Percentiles rank a stretch among this genome's conserved stretches.
phyloP scores from a whole-genome alignment of 441 rosid species.

The Pelargonium citronellum region DNA sequence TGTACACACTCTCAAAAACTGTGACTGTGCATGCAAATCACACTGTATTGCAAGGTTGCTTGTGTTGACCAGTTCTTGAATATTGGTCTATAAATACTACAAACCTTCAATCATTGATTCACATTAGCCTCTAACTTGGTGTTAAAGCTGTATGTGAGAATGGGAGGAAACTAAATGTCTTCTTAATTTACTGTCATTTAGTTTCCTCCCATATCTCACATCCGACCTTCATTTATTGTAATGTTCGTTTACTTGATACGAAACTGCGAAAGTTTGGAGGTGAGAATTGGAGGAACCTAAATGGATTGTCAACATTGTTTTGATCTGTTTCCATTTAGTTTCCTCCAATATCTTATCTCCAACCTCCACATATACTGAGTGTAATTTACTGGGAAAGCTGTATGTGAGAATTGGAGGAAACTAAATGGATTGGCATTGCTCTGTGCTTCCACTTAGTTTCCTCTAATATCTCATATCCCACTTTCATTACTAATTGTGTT shows the following conservation, averaged over 20 bases:
- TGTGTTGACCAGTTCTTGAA: too few species aligned
- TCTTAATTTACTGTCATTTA: not conserved
- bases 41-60: too few species aligned
- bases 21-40: too few species aligned
- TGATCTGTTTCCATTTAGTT: not conserved
- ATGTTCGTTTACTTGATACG: not conserved
- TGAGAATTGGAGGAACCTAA: constrained; percentile 4
- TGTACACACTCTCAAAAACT: too few species aligned
- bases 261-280: not conserved
- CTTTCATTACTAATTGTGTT: not conserved
- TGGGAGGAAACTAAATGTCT: constrained; percentile 4
- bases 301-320: not conserved
- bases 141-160: not conserved
- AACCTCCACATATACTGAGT: not conserved
- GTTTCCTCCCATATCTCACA: constrained; percentile 9
- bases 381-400: not conserved
- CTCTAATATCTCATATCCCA: constrained; percentile 23
- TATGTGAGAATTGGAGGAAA: constrained; percentile 24
- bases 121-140: too few species aligned
- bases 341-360: constrained; percentile 9
- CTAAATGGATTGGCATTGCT: constrained; percentile 1
- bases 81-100: too few species aligned
- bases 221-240: not conserved
- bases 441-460: constrained; percentile 19
- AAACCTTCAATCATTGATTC: too few species aligned